Percentiles rank a stretch among this genome's conserved stretches.
Conservation (phyloP, 257 asterid genomes). For the Forsythia viridissima region DNA sequence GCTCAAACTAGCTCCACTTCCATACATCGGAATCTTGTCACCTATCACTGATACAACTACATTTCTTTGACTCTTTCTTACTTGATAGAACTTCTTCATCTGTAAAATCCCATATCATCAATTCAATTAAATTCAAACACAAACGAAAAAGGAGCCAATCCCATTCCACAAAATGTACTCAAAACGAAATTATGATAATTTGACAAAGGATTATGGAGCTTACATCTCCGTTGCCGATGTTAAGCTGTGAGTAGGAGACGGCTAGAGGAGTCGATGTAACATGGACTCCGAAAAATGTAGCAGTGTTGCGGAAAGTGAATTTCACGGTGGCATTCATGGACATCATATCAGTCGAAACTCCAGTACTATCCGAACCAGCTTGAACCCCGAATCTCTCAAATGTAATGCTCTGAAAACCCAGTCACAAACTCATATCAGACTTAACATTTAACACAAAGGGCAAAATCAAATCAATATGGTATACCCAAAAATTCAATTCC, state of each 20-base stretch:
- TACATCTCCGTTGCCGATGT: slow-evolving; percentile 63
- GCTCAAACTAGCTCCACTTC: slow-evolving; percentile 76
- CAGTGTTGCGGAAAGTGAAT: slow-evolving; percentile 62
- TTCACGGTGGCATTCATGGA: slow-evolving; percentile 64
- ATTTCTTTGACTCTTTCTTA: slow-evolving; percentile 59
- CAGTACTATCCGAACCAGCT: slow-evolving; percentile 68
- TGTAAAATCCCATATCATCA: slow-evolving; percentile 30
- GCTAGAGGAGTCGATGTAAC: slow-evolving; percentile 64
- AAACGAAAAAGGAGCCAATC: neutral
- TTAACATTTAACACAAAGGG: slow-evolving; percentile 8
- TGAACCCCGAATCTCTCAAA: slow-evolving; percentile 67
- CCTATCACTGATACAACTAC: slow-evolving; percentile 58
- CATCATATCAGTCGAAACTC: slow-evolving; percentile 82
- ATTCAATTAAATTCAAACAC: neutral
- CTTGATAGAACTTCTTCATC: slow-evolving; percentile 74
- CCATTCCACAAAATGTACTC: neutral
- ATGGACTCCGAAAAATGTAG: slow-evolving; percentile 78
- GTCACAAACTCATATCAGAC: neutral
- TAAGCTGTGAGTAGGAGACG: slow-evolving; percentile 59
- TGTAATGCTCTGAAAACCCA: slow-evolving; percentile 52
- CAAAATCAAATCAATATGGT: neutral
- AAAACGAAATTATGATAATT: neutral
- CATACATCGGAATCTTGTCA: slow-evolving; percentile 76
- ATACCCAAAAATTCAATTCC: neutral
- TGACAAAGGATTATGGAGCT: slow-evolving; percentile 22